Base-by-base conservation (phyloP, 768 basidiomycete species). In the Candolleomyces aberdarensis region DNA sequence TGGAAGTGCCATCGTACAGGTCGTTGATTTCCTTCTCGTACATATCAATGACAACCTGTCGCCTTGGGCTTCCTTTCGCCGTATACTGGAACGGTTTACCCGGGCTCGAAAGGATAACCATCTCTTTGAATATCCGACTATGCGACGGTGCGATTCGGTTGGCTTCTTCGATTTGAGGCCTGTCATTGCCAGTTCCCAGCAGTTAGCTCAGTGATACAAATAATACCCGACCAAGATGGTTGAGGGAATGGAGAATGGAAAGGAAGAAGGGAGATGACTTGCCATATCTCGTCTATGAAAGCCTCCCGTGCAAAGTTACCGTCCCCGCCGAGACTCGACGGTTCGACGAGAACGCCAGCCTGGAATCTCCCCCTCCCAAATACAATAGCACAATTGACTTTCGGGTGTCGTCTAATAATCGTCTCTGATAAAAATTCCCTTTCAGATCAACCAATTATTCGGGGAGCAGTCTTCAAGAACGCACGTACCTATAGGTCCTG, bases 101-200 rank as follows among this genome's bases (percentile, higher is more conserved):
- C 6, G n/a, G 46, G 17, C 10, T 40, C 36, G 36, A 10, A 32
- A 31, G 1, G 7, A 15, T 32, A 44, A 56, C 8, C 59, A 76
- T 78, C 70, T 80, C 80, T 60, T 80, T 81, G 69, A 81, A 81
- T 3, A 83, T 65, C 19, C 78, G 66, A 0, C 78, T 80, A 62
- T 82, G 80, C 36, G 72, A 67, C 8, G 82, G 81, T 0, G 80
- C 78, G 55, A 67, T 74, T 19, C 62, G 62, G 58, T 82, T 83
- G 56, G 76, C 68, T 49, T 72, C 62, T 57, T 80, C 74, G 26
- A 64, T 39, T 17, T 41, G 22, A 47, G 40, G 64, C 64, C 57
- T 61, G 26, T 8, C 36, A 36, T 36, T 6, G 11, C 3, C 6
- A 36, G 6, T 36, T 5, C 17, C 26, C 26, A 26, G 26, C 3